Evolutionary conservation across 1,284 basidiomycete species (phyloP).

Genomic region (Tranzscheliella williamsii): DNA sequence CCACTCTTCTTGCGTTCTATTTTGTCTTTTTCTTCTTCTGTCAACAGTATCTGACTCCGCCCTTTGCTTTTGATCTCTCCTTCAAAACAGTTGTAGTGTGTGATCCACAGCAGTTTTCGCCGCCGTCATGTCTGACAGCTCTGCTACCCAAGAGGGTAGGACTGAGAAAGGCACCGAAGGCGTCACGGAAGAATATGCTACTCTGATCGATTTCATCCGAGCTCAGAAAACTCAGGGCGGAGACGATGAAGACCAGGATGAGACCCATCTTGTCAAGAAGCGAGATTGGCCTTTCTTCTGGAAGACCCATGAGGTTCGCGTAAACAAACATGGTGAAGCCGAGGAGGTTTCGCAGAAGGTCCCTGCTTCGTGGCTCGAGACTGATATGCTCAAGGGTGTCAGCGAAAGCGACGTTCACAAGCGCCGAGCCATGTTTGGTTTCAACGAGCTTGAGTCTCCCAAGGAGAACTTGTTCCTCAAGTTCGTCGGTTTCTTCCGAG

Average conservation of each 20-base stretch:
- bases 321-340: constrained; percentile 60
- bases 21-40: too few relatives aligned
- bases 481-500: constrained; percentile 62
- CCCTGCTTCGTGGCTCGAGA: constrained; percentile 63
- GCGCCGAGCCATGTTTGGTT: constrained; percentile 59
- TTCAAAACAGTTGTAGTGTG: too few relatives aligned
- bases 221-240: constrained; percentile 39
- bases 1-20: too few relatives aligned
- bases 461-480: constrained; percentile 65
- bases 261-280: constrained; percentile 54
- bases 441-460: constrained; percentile 62
- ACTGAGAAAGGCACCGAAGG: constrained; percentile 31
- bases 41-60: too few relatives aligned
- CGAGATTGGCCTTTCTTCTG: constrained; percentile 53
- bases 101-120: too few relatives aligned
- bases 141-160: constrained; percentile 43
- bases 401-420: constrained; percentile 62
- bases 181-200: constrained; percentile 55
- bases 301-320: constrained; percentile 57
- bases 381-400: constrained; percentile 64
- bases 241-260: constrained; percentile 52
- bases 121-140: constrained; percentile 48
- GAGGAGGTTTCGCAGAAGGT: constrained; percentile 58
- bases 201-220: constrained; percentile 57
- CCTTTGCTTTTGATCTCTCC: too few relatives aligned